Percentiles rank a stretch among this genome's conserved stretches.
phyloP scores from a whole-genome alignment of 306 rosid species.

The Datisca glomerata region DNA sequence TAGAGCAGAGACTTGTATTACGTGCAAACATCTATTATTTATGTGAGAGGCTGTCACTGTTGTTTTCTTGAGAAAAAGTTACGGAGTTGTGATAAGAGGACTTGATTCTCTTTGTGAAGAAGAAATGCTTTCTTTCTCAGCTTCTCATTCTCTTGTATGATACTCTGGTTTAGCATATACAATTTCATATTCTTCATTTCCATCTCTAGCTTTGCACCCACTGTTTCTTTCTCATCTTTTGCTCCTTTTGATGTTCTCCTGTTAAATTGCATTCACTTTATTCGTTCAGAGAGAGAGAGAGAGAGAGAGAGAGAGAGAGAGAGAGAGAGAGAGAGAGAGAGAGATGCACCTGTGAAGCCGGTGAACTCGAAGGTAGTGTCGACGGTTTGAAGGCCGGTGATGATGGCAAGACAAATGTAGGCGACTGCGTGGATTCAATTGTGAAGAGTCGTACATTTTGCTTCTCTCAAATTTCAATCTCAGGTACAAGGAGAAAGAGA shows the following conservation, averaged over 20 bases:
- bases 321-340: neutral
- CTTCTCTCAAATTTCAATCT: neutral
- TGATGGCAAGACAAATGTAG: slow-evolving; percentile 12
- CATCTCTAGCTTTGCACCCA: slow-evolving; percentile 30
- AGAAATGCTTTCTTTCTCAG: slow-evolving; percentile 62
- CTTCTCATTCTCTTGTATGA: slow-evolving; percentile 65
- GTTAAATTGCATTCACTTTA: slow-evolving; percentile 15
- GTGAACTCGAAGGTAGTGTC: slow-evolving; percentile 23
- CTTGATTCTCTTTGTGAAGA: slow-evolving; percentile 65
- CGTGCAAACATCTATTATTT: no score
- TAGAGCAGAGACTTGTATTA: neutral
- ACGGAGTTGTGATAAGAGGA: slow-evolving; percentile 46
- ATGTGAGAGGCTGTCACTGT: neutral
- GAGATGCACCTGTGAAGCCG: slow-evolving; percentile 38
- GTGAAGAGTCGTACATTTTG: slow-evolving; percentile 37
- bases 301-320: neutral
- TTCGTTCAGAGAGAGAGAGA: neutral
- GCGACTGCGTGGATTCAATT: slow-evolving; percentile 11
- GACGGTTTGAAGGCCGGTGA: slow-evolving; percentile 25
- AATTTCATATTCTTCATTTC: slow-evolving; percentile 56
- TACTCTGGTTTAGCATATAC: slow-evolving; percentile 48
- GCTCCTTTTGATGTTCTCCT: slow-evolving; percentile 30
- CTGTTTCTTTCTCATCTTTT: slow-evolving; percentile 12
- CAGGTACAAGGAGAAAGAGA: slow-evolving; percentile 1
- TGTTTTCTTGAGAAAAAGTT: neutral